Conservation (phyloP, 2,329 filamentous ascomycete species). For the Colletotrichum magnum region DNA sequence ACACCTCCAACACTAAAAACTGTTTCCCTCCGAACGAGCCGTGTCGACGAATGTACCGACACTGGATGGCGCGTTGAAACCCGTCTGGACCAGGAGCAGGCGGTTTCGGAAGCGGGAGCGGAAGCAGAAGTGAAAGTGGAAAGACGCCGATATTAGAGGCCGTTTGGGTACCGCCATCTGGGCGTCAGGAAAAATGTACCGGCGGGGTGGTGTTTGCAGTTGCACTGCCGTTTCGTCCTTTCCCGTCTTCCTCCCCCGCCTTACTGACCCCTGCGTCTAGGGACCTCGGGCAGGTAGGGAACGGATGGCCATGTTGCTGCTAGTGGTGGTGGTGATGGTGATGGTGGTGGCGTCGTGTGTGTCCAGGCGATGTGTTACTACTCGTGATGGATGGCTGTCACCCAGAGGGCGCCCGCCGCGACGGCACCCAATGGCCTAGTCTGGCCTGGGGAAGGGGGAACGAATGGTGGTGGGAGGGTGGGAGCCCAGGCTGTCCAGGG, state of each 20-base stretch:
- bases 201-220: background rate
- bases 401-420: conserved; percentile 20
- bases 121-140: no score
- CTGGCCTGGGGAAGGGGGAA: conserved; percentile 8
- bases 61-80: background rate
- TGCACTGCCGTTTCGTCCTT: background rate
- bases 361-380: conserved; percentile 18
- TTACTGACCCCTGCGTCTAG: conserved; percentile 18
- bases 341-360: background rate
- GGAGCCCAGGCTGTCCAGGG: background rate
- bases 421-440: conserved; percentile 23
- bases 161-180: no score
- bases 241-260: background rate
- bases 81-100: background rate
- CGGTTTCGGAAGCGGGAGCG: background rate
- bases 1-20: conserved; percentile 7
- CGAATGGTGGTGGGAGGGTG: conserved; percentile 6
- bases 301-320: conserved; percentile 27
- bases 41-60: conserved; percentile 16
- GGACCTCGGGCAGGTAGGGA: conserved; percentile 6
- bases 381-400: conserved; percentile 32
- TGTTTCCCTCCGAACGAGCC: conserved; percentile 31
- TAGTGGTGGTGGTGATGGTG: conserved; percentile 3
- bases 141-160: no score
- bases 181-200: background rate